A percentile compares a stretch with the other conserved stretches of the same genome.
phyloP scores from a whole-genome alignment of 306 rosid species.

The Vicia faba region DNA sequence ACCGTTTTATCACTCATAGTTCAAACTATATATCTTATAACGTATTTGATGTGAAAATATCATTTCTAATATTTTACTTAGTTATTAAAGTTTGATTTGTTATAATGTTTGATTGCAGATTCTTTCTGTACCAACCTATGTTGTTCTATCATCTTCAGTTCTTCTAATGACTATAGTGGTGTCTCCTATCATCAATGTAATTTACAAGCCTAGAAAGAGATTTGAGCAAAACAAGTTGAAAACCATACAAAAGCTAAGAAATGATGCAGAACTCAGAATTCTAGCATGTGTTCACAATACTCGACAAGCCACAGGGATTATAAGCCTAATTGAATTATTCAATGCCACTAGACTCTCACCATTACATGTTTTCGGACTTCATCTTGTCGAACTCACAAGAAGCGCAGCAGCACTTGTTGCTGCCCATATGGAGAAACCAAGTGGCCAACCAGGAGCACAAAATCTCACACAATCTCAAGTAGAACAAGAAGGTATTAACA shows the following conservation, averaged over 20 bases:
- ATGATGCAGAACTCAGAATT: conserved; percentile 45
- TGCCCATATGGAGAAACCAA: conserved; percentile 30
- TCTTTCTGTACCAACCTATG: conserved; percentile 5
- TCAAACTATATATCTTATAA: no score
- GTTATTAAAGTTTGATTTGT: no score
- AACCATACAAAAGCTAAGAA: conserved; percentile 40
- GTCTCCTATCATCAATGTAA: conserved; percentile 30
- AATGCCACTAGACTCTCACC: conserved; percentile 38
- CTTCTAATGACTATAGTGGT: conserved; percentile 43
- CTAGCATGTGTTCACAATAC: conserved; percentile 45
- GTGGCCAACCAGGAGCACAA: conserved; percentile 9
- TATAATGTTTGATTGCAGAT: conserved; percentile 31
- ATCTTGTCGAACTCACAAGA: conserved; percentile 43
- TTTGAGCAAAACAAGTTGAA: conserved; percentile 36
- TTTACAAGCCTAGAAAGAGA: conserved; percentile 41
- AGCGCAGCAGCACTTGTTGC: conserved; percentile 45
- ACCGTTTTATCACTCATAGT: no score
- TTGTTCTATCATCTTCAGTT: conserved; percentile 23
- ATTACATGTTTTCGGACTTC: conserved; percentile 36
- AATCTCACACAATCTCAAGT: conserved; percentile 34
- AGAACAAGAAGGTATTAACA: conserved; percentile 36
- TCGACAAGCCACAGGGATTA: conserved; percentile 34
- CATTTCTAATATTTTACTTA: no score
- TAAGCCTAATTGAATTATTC: conserved; percentile 35
- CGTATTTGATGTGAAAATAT: no score